phyloP scores from a whole-genome alignment of 2,329 filamentous ascomycete genomes.

The Alternaria infectoria region DNA sequence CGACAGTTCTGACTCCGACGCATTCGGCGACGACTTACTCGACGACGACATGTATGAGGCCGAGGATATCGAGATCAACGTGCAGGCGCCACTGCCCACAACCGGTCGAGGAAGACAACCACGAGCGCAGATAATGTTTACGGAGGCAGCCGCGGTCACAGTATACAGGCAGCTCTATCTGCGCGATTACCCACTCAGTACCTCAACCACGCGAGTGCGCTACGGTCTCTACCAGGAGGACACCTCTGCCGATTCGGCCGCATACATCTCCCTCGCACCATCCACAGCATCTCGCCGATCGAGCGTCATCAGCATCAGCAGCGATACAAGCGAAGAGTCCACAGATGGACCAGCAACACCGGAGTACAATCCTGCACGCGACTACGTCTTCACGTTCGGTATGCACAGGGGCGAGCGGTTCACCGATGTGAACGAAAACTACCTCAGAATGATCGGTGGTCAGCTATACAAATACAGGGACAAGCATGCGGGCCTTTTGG shows the following conservation, averaged over 20 bases:
- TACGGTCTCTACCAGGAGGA: slow-evolving; percentile 19
- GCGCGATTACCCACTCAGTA: slow-evolving; percentile 23
- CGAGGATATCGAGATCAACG: slow-evolving; percentile 32
- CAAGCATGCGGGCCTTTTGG: slow-evolving; percentile 26
- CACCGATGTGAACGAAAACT: slow-evolving; percentile 25
- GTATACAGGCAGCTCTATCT: slow-evolving; percentile 22
- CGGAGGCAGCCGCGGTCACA: slow-evolving; percentile 19
- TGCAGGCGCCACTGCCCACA: slow-evolving; percentile 15
- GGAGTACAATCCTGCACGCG: slow-evolving; percentile 10
- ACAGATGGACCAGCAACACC: neutral
- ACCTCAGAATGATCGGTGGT: slow-evolving; percentile 30
- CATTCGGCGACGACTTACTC: slow-evolving; percentile 11
- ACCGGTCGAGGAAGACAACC: neutral
- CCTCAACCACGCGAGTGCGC: slow-evolving; percentile 10
- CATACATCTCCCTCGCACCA: slow-evolving; percentile 9
- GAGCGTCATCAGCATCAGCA: slow-evolving; percentile 15
- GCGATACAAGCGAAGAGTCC: slow-evolving; percentile 11
- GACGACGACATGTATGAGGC: slow-evolving; percentile 21
- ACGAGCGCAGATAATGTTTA: slow-evolving; percentile 28
- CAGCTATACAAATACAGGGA: slow-evolving; percentile 24
- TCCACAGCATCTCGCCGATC: slow-evolving; percentile 17
- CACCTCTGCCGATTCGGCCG: slow-evolving; percentile 5
- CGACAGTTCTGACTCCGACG: slow-evolving; percentile 3
- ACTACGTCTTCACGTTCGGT: slow-evolving; percentile 32
- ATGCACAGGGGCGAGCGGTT: slow-evolving; percentile 24